These are phyloP conservation scores for Fusarium beomiforme DNA, from an alignment of 2,329 filamentous ascomycete species.

Conservation along the genomic window DNA sequence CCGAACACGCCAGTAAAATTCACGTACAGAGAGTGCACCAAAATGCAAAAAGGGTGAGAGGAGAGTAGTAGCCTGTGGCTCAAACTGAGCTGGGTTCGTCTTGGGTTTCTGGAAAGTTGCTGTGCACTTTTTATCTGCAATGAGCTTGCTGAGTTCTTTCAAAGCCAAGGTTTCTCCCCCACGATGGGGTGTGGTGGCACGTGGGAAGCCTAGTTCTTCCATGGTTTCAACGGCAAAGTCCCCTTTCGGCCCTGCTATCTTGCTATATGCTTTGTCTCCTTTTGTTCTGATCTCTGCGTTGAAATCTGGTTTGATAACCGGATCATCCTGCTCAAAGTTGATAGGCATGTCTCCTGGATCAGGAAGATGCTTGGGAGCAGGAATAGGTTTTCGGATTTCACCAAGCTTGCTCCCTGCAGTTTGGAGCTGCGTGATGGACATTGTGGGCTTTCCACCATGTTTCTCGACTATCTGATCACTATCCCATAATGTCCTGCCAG, in stretches of 20 bases:
- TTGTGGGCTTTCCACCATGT: conserved; percentile 76
- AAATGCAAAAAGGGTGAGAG: conserved; percentile 81
- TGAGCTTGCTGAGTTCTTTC: conserved; percentile 64
- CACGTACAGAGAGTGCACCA: conserved; percentile 73
- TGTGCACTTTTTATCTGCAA: conserved; percentile 71
- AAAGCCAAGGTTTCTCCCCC: conserved; percentile 77
- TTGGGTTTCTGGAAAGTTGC: conserved; percentile 81
- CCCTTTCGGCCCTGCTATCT: conserved; percentile 71
- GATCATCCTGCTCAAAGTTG: conserved; percentile 65
- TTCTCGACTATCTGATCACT: conserved; percentile 73
- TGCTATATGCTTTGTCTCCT: conserved; percentile 66
- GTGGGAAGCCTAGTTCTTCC: conserved; percentile 73
- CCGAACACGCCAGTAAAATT: conserved; percentile 78
- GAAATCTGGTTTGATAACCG: conserved; percentile 64
- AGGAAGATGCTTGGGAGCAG: conserved; percentile 67
- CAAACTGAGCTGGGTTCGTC: conserved; percentile 78
- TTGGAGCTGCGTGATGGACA: conserved; percentile 76
- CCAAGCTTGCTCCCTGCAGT: conserved; percentile 71
- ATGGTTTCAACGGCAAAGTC: conserved; percentile 78
- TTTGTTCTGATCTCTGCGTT: conserved; percentile 65
- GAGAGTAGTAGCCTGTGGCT: conserved; percentile 77
- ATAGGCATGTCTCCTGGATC: conserved; percentile 72
- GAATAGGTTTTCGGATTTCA: conserved; percentile 67
- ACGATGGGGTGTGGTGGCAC: conserved; percentile 72
- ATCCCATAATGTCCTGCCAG: conserved; percentile 78